phyloP scores from a whole-genome alignment of 1,284 basidiomycete species.

The Ustilago xerochloae region DNA sequence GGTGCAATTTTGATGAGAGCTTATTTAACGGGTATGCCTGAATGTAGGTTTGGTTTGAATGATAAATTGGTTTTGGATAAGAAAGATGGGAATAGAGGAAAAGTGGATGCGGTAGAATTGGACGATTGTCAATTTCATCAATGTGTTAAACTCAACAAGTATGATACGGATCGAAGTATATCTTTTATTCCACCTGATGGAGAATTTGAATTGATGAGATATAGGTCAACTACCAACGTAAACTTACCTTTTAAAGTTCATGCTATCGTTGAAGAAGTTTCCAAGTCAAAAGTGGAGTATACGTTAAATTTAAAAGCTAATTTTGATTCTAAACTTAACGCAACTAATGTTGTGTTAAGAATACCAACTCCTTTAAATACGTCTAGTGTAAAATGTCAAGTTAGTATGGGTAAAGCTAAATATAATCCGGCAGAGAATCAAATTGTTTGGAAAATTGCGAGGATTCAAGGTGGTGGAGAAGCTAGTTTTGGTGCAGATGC shows the following conservation, averaged over 20 bases:
- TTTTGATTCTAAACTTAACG: slow-evolving; percentile 90
- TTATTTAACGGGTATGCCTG: slow-evolving; percentile 92
- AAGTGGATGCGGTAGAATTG: slow-evolving; percentile 73
- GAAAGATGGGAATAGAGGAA: slow-evolving; percentile 66
- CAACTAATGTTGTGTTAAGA: slow-evolving; percentile 87
- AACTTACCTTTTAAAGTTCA: slow-evolving; percentile 91
- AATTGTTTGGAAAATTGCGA: slow-evolving; percentile 96
- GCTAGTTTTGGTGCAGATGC: slow-evolving; percentile 86
- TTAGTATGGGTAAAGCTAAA: slow-evolving; percentile 92
- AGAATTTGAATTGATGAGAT: slow-evolving; percentile 98
- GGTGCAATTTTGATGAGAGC: slow-evolving; percentile 98
- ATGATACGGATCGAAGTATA: slow-evolving; percentile 91
- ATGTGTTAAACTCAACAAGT: slow-evolving; percentile 93
- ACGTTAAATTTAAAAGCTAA: slow-evolving; percentile 87
- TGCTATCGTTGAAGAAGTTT: slow-evolving; percentile 90
- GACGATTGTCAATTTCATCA: slow-evolving; percentile 99
- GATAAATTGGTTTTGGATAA: slow-evolving; percentile 97
- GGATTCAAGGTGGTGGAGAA: slow-evolving; percentile 92
- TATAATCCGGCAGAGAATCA: slow-evolving; percentile 94
- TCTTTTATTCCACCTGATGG: slow-evolving; percentile 98
- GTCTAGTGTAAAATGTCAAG: slow-evolving; percentile 89
- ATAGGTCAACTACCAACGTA: slow-evolving; percentile 93
- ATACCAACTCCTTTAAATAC: slow-evolving; percentile 97
- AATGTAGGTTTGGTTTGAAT: slow-evolving; percentile 98
- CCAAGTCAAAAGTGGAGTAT: slow-evolving; percentile 90